phyloP scores from a whole-genome alignment of 345 rosid species.

The Rhizophora apiculata region DNA sequence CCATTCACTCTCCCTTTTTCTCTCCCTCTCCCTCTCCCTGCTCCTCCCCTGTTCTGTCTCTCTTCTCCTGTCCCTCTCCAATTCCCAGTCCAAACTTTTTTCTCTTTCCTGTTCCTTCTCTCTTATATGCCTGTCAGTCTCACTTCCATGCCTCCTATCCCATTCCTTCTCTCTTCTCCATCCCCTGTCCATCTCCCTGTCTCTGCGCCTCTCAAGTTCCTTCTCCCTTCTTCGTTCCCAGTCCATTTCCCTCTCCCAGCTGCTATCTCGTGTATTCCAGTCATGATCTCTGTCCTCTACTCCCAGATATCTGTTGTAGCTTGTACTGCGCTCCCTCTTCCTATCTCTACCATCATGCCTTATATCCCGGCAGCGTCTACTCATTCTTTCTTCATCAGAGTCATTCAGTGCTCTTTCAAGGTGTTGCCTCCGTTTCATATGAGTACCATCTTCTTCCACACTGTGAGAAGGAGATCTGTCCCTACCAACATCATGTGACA shows the following conservation, averaged over 20 bases:
- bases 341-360: conserved; percentile 40
- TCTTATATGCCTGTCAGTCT: background rate
- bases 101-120: background rate
- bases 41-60: conserved; percentile 4
- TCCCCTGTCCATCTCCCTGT: conserved; percentile 37
- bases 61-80: background rate
- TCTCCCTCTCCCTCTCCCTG: conserved; percentile 14
- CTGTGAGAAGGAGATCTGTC: conserved; percentile 53
- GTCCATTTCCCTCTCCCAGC: conserved; percentile 37
- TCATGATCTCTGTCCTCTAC: conserved; percentile 35
- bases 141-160: conserved; percentile 31
- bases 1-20: background rate
- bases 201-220: conserved; percentile 47
- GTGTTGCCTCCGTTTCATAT: conserved; percentile 29
- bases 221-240: conserved; percentile 41
- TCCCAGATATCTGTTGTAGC: conserved; percentile 36
- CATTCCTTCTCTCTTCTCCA: conserved; percentile 42
- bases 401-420: conserved; percentile 29
- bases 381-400: conserved; percentile 31
- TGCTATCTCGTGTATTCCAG: conserved; percentile 37
- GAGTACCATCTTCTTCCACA: conserved; percentile 41
- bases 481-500: conserved; percentile 42
- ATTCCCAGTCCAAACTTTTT: conserved; percentile 1
- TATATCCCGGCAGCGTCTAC: conserved; percentile 28
- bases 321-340: conserved; percentile 35